Evolutionary conservation across 2,329 filamentous ascomycete genomes (phyloP), one percentile per base, ranked within the genome.

Genomic region (Escovopsis sp.): DNA sequence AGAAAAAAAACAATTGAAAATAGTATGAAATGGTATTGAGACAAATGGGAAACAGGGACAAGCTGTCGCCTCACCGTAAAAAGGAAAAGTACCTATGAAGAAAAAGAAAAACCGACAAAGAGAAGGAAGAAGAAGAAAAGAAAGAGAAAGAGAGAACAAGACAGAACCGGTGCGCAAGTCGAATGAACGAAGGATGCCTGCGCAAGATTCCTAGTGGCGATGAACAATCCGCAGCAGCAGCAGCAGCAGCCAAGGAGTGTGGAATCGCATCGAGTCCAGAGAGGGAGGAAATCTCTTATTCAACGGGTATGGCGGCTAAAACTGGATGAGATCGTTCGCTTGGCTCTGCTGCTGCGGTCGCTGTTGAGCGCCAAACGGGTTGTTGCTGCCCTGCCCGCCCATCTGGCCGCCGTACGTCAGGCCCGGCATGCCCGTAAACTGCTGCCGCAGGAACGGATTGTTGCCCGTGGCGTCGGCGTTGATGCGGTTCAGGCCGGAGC

Each of bases 401-500:
- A 71, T 70, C 43, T 65, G 65, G 23, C 73, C 70, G 48, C 72
- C 73, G 12, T 81, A 80, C 38, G 66, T 70, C 26, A 74, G 64
- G 30, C 67, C 68, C 26, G 79, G 79, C 73, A 81, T 76, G 34
- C 86, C 86, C 0, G 85, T 94, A 54, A 82, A 91, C 58, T 93
- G 86, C 47, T 79, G 77, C 46, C 80, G 76, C 52, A 94, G 67
- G 67, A 96, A 98, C 1, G 91, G 91, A 57, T 96, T 96, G 66
- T 76, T 91, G 30, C 82, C 82, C 2, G 80, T 86, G 1, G 85
- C 85, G 18, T 87, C 69, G 42, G 69, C 59, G 46, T 68, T 84
- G 36, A 95, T 63, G 45, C 75, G 74, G 52, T 77, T 77, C 44
- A 85, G 65, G n/a, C 85, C 85, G 33, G 82, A 71, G 40, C 91